Evolutionary conservation across 1,139 yeast genomes (phyloP).

Genomic region (Sugiyamaella castrensis): DNA sequence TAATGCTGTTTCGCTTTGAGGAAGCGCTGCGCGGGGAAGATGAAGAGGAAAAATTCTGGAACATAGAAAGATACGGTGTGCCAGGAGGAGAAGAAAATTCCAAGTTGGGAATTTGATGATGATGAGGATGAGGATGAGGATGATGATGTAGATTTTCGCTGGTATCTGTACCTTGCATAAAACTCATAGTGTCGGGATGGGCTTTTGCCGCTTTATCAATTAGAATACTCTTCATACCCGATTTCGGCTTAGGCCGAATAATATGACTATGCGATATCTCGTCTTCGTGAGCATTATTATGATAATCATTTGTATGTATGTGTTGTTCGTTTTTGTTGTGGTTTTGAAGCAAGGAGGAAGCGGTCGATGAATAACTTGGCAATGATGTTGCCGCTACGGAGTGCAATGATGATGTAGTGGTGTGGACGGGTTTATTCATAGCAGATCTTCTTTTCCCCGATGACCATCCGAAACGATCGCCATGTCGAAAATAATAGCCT

Average conservation of each 20-base stretch:
- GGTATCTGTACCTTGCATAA: background rate
- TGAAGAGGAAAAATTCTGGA: background rate
- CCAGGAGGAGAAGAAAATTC: conserved; percentile 9
- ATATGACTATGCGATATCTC: background rate
- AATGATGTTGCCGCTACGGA: no score
- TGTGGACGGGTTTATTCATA: background rate
- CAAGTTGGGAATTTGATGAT: background rate
- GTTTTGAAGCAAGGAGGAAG: background rate
- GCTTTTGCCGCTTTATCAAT: no score
- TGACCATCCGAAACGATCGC: conserved; percentile 9
- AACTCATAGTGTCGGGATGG: background rate
- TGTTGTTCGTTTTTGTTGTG: no score
- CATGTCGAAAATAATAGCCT: background rate
- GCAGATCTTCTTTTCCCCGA: conserved; percentile 1
- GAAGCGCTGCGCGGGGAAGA: conserved; percentile 4
- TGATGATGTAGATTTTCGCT: background rate
- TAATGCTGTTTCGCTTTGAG: conserved; percentile 3
- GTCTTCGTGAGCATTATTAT: background rate
- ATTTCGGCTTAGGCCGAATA: background rate
- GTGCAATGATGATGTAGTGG: no score
- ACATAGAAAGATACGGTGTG: conserved; percentile 6
- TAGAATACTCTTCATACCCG: background rate
- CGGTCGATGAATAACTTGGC: no score
- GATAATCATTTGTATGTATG: no score
- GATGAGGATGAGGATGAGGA: background rate